Evolutionary conservation across 1,284 basidiomycete genomes (phyloP).

Genomic region (Ceratobasidium sp.): DNA sequence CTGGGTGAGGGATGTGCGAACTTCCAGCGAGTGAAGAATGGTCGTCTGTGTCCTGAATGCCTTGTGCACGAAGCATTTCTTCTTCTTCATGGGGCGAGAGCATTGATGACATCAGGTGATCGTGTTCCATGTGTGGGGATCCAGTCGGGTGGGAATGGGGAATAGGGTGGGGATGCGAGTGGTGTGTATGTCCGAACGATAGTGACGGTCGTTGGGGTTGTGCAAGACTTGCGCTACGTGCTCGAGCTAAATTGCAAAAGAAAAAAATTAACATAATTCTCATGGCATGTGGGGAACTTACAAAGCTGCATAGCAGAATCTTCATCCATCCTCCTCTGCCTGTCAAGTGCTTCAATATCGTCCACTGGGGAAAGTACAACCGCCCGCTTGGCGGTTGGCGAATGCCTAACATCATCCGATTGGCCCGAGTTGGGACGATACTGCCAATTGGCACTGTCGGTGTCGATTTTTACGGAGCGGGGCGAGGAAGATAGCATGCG

Average conservation of each 20-base stretch:
- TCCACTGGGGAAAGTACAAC: slow-evolving; percentile 58
- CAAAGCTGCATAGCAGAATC: slow-evolving; percentile 84
- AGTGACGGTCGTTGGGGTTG: slow-evolving; percentile 45
- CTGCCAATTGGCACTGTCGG: slow-evolving; percentile 32
- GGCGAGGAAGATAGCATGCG: slow-evolving; percentile 18
- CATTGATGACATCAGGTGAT: slow-evolving; percentile 38
- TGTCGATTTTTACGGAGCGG: slow-evolving; percentile 40
- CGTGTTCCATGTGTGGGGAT: slow-evolving; percentile 38
- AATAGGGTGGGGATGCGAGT: slow-evolving; percentile 6
- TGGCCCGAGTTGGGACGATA: slow-evolving; percentile 13
- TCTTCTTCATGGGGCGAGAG: slow-evolving; percentile 45
- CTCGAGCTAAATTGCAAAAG: slow-evolving; percentile 51
- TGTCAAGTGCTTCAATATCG: slow-evolving; percentile 72
- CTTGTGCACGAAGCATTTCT: slow-evolving; percentile 32
- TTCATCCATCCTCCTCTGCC: slow-evolving; percentile 82
- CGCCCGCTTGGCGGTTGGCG: slow-evolving; percentile 63
- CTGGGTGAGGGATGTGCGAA: slow-evolving; percentile 38
- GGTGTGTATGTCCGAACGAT: slow-evolving; percentile 9
- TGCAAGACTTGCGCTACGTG: slow-evolving; percentile 68
- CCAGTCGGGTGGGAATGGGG: slow-evolving; percentile 24
- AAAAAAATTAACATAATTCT: slow-evolving; percentile 11
- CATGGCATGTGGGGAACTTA: slow-evolving; percentile 38
- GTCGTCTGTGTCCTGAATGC: slow-evolving; percentile 41
- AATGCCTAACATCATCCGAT: slow-evolving; percentile 55
- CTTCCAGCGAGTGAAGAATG: slow-evolving; percentile 43